Evolutionary conservation across 163 green algal species (phyloP), one percentile per base, ranked within the genome.

Genomic region (Chlamydomonas reinhardtii): DNA sequence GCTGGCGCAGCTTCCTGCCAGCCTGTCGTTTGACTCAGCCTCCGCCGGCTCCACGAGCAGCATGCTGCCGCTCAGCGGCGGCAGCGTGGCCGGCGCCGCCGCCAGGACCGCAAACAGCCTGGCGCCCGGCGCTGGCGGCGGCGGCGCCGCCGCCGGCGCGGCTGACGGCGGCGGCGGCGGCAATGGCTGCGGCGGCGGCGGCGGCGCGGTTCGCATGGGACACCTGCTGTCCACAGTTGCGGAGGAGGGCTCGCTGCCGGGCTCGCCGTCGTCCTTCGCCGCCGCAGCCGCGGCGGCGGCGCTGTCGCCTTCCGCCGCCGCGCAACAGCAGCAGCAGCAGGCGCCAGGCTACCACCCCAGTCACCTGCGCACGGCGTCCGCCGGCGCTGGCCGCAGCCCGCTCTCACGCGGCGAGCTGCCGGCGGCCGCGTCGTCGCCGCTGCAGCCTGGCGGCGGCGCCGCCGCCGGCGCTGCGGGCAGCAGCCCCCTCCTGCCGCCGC

Each of bases 191-290:
- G 39, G 27, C 66, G 66, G 73, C 31, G 19, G 68, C 68, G 54
- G 27, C 39, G 48, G 52, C 64, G 59, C 20, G 0, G 48, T 32
- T 15, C 74, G 74, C 15, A 61, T 82, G 16, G 56, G 66, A n/a
- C 76, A 65, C 39, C 64, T 83, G 37, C 64, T 84, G 39, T 73
- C 76, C 5, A 84, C 76, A 16, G 76, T 84, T 39, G 48, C 76
- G 35, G 76, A 84, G 64, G 76, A 84, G 76, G 22, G 37, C 27
- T 84, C 76, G 4, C 11, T 54, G 5, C 75, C 75, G 61, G n/a
- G 27, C 25, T 83, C 75, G 61, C 75, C 74, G 56, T 27, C 34
- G 22, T 4, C 24, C 29, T 1, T 24, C 35, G n/a, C 71, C 35
- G 35, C 25, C 5, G 35, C 37, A 4, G 35, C 37, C 19, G 71